Conservation (phyloP, 257 asterid species). For the Voacanga thouarsii region DNA sequence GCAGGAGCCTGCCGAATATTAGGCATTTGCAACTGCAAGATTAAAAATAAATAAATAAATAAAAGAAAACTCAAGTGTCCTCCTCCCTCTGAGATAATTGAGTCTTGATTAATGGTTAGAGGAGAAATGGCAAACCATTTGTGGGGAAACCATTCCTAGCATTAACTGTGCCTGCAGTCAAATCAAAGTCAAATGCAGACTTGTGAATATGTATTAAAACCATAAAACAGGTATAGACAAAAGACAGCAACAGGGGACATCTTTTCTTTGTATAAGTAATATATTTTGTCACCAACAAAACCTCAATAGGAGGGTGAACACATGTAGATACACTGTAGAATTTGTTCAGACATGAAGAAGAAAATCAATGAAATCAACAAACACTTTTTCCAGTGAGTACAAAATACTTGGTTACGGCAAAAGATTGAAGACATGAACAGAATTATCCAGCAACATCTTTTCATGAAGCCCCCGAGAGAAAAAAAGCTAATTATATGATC, state of each 20-base stretch:
- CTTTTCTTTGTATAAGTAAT: not conserved
- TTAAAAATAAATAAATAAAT: conserved; percentile 26
- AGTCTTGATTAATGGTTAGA: conserved; percentile 7
- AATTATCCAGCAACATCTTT: no score
- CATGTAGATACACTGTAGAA: not conserved
- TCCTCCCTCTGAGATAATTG: conserved; percentile 10
- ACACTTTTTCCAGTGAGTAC: not conserved
- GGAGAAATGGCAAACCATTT: conserved; percentile 61
- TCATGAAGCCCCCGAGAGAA: not conserved
- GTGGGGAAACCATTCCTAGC: conserved; percentile 78
- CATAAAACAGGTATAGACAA: not conserved
- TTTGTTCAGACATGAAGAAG: not conserved
- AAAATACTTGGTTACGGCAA: no score
- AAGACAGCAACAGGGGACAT: not conserved
- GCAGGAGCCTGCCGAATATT: conserved; percentile 59
- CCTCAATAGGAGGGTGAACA: not conserved
- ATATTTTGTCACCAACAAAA: not conserved
- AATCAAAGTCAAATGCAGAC: conserved; percentile 22
- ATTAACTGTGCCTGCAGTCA: conserved; percentile 67
- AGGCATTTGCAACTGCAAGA: conserved; percentile 70
- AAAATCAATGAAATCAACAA: not conserved
- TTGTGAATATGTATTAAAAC: conserved; percentile 17
- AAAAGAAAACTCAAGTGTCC: not conserved
- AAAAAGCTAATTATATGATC: not conserved
- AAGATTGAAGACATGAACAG: no score